These are phyloP conservation scores for Reutealis trisperma DNA, from an alignment of 345 rosid genomes.

Conservation along the genomic window DNA sequence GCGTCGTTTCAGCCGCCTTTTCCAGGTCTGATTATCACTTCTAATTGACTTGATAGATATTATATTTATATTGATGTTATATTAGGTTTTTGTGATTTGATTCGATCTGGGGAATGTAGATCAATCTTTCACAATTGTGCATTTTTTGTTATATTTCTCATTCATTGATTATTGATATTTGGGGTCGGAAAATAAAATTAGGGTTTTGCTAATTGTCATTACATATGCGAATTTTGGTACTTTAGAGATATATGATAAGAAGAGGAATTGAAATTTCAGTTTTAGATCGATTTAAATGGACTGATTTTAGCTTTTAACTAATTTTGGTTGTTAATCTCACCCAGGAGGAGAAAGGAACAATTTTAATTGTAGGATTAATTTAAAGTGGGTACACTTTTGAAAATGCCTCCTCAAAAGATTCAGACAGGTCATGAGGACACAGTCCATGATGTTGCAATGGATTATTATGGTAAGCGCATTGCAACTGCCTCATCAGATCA, in stretches of 20 bases:
- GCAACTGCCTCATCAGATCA: constrained; percentile 38
- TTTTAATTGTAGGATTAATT: not conserved
- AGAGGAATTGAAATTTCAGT: not conserved
- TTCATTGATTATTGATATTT: not conserved
- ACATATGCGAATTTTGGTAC: not conserved
- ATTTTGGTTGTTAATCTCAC: not conserved
- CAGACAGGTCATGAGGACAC: constrained; percentile 42
- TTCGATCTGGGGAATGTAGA: not conserved
- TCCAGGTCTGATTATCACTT: not conserved
- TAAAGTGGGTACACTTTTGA: not conserved
- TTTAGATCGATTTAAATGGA: not conserved
- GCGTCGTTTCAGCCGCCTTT: not conserved
- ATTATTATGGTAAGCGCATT: constrained; percentile 42
- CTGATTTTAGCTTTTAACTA: not conserved
- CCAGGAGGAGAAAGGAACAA: not conserved
- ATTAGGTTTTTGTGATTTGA: not conserved
- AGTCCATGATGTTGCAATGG: constrained; percentile 43
- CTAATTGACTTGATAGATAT: not conserved
- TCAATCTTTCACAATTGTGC: not conserved
- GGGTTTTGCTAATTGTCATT: not conserved
- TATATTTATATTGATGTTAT: not conserved
- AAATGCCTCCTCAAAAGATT: constrained; percentile 39
- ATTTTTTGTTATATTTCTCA: not conserved
- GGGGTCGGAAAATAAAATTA: not conserved
- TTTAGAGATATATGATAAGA: not conserved